Conservation (phyloP, 108 stramenopile species). For the Cafeteria roenbergensis region DNA sequence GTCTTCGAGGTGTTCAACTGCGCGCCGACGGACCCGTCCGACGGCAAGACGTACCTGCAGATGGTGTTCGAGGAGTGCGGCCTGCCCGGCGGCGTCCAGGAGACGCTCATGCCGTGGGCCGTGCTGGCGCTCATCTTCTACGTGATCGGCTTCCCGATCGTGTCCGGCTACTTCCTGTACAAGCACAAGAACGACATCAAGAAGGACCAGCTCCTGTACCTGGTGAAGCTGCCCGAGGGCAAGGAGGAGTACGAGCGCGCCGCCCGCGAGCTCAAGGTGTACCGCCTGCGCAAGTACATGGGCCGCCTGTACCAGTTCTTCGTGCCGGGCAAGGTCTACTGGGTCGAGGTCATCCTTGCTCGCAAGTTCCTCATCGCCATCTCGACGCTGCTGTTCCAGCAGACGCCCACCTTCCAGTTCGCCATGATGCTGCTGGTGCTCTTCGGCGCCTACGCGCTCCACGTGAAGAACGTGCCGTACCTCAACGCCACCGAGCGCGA, state of each 20-base stretch:
- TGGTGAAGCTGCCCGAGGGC: slow-evolving; percentile 4
- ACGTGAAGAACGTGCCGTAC: slow-evolving; percentile 22
- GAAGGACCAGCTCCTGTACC: slow-evolving; percentile 14
- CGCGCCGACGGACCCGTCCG: slow-evolving; percentile 5
- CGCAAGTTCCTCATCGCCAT: slow-evolving; percentile 25
- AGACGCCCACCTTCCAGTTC: slow-evolving; percentile 14
- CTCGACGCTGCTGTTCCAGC: slow-evolving; percentile 13
- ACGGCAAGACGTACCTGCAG: slow-evolving; percentile 27
- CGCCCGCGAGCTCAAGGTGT: slow-evolving; percentile 23
- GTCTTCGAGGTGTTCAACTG: slow-evolving; percentile 30
- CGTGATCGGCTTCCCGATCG: slow-evolving; percentile 8
- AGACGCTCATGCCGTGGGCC: not conserved
- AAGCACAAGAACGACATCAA: slow-evolving; percentile 13
- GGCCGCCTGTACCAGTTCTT: slow-evolving; percentile 17
- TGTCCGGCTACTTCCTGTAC: slow-evolving; percentile 7
- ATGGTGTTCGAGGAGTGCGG: slow-evolving; percentile 1
- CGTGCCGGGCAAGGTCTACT: slow-evolving; percentile 17
- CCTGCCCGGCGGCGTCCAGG: not conserved
- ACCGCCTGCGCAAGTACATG: not conserved
- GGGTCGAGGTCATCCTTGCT: slow-evolving; percentile 20
- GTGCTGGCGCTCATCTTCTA: slow-evolving; percentile 9
- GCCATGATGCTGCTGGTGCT: slow-evolving; percentile 20
- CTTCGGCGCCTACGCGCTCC: slow-evolving; percentile 18
- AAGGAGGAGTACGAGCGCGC: slow-evolving; percentile 2
- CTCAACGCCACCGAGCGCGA: no score